Evolutionary conservation across 306 rosid species (phyloP), one percentile per base, ranked within the genome.

Genomic region (Arachis hypogaea): DNA sequence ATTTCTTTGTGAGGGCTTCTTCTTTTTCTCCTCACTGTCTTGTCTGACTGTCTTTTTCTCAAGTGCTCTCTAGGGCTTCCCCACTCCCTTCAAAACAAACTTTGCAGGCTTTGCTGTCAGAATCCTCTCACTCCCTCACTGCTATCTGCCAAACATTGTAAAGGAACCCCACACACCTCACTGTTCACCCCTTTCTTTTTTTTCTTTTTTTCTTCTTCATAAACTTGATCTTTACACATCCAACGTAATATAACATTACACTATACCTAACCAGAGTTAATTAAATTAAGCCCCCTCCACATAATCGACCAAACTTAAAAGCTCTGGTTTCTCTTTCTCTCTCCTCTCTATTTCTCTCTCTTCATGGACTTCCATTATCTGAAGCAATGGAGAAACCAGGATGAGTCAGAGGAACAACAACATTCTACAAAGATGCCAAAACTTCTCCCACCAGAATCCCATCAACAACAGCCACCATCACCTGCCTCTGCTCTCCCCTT

Each of bases 311-410:
- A 9, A 67, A 50, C 52, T 29, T 40, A 28, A 38, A 40, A 63
- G 9, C 36, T 2, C 58, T 52, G 14, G 0, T 9, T 3, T 42
- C 43, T 9, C 6, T 42, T 43, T 47, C 66, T 67, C 28, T 55
- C 28, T 33, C 44, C 28, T 55, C 28, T 33, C 44, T 66, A 9
- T 16, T 9, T 67, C 62, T 49, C 77, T 79, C 55, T 87, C 82
- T 88, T 84, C 80, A 92, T 95, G 99, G 99, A 90, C 96, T 92
- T 90, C 63, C 78, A 80, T 33, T 33, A 33, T 79, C 84, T 84
- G 86, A 90, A 85, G 87, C 90, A 92, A 84, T 88, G 99, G 96
- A 92, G 94, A 77, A 75, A 85, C 85, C 95, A 90, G 85, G 72
- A 76, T 66, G 96, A 88, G 96, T 88, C 99, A 92, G 99, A 88